Conservation (phyloP, 164 flowering plant species). For the Stephania japonica region DNA sequence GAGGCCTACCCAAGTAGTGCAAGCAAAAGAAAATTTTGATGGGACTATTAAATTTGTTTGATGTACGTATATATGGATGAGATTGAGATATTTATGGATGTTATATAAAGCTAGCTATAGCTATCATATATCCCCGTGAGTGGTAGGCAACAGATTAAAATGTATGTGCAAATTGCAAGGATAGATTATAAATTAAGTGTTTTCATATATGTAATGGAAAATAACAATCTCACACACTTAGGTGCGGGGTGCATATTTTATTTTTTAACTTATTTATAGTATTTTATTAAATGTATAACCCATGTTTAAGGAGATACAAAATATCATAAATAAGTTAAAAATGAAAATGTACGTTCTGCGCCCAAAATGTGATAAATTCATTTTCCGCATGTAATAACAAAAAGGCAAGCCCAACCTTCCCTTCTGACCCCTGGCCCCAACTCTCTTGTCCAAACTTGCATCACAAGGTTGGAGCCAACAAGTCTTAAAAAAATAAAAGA, state of each 20-base stretch:
- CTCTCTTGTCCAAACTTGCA: constrained; percentile 40
- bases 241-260: too few relatives aligned
- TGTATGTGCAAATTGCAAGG: constrained; percentile 17
- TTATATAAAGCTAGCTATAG: background rate
- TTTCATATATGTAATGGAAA: too few relatives aligned
- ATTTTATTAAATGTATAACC: too few relatives aligned
- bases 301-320: too few relatives aligned
- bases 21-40: background rate
- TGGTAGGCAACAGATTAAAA: constrained; percentile 20
- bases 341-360: too few relatives aligned
- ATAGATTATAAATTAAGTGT: background rate
- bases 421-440: constrained; percentile 11
- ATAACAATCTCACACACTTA: too few relatives aligned
- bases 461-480: constrained; percentile 33
- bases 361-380: too few relatives aligned
- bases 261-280: too few relatives aligned
- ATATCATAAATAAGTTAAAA: too few relatives aligned
- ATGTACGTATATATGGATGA: background rate
- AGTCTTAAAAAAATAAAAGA: constrained; percentile 6
- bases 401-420: constrained; percentile 16
- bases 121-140: constrained; percentile 7
- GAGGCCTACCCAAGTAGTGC: background rate
- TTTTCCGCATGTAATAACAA: constrained; percentile 14
- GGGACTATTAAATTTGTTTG: background rate
- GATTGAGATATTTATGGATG: background rate